Evolutionary conservation across 169 alveolate genomes (phyloP), one percentile per base, ranked within the genome.

Genomic region (Cystoisospora suis): DNA sequence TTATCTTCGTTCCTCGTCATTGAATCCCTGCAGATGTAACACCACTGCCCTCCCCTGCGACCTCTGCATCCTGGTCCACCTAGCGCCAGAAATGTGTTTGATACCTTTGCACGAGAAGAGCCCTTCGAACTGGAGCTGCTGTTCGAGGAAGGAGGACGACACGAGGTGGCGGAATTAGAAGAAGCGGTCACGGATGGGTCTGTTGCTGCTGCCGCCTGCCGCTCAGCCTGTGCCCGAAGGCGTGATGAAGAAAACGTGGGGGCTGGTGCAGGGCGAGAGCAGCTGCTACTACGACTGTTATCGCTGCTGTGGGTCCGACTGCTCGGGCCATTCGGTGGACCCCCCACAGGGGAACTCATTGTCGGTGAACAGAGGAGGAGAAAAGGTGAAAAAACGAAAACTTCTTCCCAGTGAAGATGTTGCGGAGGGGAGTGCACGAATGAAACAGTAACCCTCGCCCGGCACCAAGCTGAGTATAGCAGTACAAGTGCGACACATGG

Each of bases 41-140:
- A 86, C 91, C 91, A 86, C 85, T 44, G 65, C 46, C 72, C 86
- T 42, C 85, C 86, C 29, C 91, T 79, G 29, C 89, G 47, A 20
- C 89, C 80, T 49, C 89, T 32, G 27, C n/a, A n/a, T 65, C 45
- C n/a, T n/a, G 34, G 69, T 3, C 61, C 75, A 53, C 58, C 38
- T 56, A 9, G 47, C 53, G 70, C 88, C 38, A 47, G 59, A 40
- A 53, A 72, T 20, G 23, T 75, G 7, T 38, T 46, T 46, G 17
- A 17, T 44, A n/a, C 46, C 83, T 12, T 42, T 29, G 23, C 87
- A 12, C 49, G 15, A 38, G 34, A 49, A 46, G 75, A 1, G 0
- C 53, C 83, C 38, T 65, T 34, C 32, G 9, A 49, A 42, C 81
- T 49, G 81, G 46, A 49, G 90, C 90, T 32, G 83, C 61, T 27